Evolutionary conservation across 1,284 basidiomycete species (phyloP), one percentile per base, ranked within the genome.

Genomic region (Cystobasidium sp.): DNA sequence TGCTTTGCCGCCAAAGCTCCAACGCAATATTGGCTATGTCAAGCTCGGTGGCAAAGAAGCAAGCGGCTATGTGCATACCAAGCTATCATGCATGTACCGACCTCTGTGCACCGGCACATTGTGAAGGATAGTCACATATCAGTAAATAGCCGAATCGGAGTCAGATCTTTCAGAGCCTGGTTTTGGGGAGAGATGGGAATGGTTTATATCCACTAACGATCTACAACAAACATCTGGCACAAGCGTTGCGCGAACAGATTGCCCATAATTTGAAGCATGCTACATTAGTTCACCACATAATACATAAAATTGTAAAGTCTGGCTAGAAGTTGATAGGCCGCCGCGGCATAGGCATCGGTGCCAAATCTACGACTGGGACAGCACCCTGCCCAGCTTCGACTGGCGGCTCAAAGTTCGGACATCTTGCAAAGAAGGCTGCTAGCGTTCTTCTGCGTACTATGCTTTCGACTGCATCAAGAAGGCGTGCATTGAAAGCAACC

Each of bases 341-440:
- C 43, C 62, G 20, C 20, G 44, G 61, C 56, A 65, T 49, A 22
- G 70, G 70, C 70, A 73, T 65, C 22, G 62, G 62, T 53, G 65
- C 51, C 22, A 73, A 41, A 49, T 73, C 70, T 4, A 73, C 63
- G 7, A 53, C 52, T n/a, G 70, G 70, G 37, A 73, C 62, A 24
- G 70, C 49, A 22, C n/a, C 43, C n/a, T 53, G 41, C 22, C 70
- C 70, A 31, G 63, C 59, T 43, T 46, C 44, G 24, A 52, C 20
- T 20, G 70, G 70, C 46, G 70, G 70, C 20, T 65, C 56, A 47
- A 73, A 73, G 24, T 65, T 52, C 18, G 70, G 70, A 73, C 70
- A 73, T 16, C 70, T 61, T 43, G 70, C 56, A 53, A 73, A 73
- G 63, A 73, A 73, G 20, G 70, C 70, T 49, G 70, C 62, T 37